A percentile compares a stretch with the other conserved stretches of the same genome.
Evolutionary conservation across 371 early-diverging fungal genomes (phyloP).

Genomic region (Syncephalastrum sp.): DNA sequence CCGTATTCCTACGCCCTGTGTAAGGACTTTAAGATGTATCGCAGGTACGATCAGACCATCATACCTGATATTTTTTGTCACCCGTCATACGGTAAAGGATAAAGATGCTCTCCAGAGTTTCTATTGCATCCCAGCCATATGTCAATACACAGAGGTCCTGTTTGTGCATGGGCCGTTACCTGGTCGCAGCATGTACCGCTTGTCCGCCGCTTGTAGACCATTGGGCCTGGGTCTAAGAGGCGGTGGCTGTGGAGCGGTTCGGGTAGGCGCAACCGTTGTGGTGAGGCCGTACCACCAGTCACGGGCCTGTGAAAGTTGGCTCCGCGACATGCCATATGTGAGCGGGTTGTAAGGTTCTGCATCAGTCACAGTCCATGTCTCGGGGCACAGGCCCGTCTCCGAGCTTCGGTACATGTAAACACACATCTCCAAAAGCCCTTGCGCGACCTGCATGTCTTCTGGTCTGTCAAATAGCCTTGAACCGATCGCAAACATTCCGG

Average conservation of each 20-base stretch:
- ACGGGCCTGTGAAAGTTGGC: constrained; percentile 13
- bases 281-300: constrained; percentile 35
- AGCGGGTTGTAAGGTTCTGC: constrained; percentile 28
- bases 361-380: constrained; percentile 37
- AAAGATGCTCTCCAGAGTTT: constrained; percentile 80
- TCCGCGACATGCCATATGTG: constrained; percentile 25
- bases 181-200: constrained; percentile 23
- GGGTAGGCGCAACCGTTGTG: neutral
- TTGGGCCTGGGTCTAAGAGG: constrained; percentile 8
- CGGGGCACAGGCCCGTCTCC: constrained; percentile 58
- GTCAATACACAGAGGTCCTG: too few species aligned
- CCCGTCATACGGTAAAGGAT: constrained; percentile 73
- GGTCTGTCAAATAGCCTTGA: constrained; percentile 50
- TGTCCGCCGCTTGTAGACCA: constrained; percentile 10
- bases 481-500: constrained; percentile 74
- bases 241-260: constrained; percentile 2
- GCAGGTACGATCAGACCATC: neutral
- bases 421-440: constrained; percentile 57
- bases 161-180: constrained; percentile 10
- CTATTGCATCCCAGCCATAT: constrained; percentile 28
- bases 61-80: constrained; percentile 64
- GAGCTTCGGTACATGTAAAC: constrained; percentile 58
- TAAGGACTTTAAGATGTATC: neutral
- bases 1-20: constrained; percentile 56
- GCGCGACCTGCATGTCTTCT: constrained; percentile 43